Base-by-base conservation (phyloP, 179 eudicot species). In the Nepenthes alata region DNA sequence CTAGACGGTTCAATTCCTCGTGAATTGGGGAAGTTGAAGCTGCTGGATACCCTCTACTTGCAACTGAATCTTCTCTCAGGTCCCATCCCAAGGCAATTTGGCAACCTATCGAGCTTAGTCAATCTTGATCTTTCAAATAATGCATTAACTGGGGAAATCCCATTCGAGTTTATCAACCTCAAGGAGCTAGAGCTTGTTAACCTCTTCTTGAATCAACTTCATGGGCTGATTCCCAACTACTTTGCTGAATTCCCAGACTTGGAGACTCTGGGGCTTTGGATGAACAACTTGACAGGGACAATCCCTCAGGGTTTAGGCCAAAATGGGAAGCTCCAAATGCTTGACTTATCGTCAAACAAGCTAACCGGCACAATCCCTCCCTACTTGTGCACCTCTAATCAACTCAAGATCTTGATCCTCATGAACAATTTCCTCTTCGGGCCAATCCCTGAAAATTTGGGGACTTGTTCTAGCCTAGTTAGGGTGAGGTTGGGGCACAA, bases 311-410 rank as follows among this genome's bases (percentile, higher is more conserved):
- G 69, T 60, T 82, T 91, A 11, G 98, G 98, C 13, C 65, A 37
- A 5, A 86, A 83, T 62, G 77, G 79, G 66, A 78, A 64, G 62
- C 86, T 91, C 35, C 69, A 81, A 53, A 65, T 36, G 41, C 76
- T 91, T 0, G 98, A 91, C 70, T 81, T 91, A 77, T 91, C 98
- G 3, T 83, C 95, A 5, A 91, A 91, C 52, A 91, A 91, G 78
- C 89, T 91, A 61, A 91, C 98, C 5, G 95, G 98, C 77, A 81
- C 81, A 37, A 82, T 91, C 73, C 98, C 98, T 59, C 68, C 72
- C 34, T 47, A 81, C 65, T 81, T 91, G 73, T 91, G 98, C 77
- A 78, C 66, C 13, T 81, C 85, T 0, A 73, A 65, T 55, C 82
- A 71, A 48, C 84, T 91, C 41, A 78, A 61, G 54, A 70, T 77